phyloP scores from a whole-genome alignment of 2,329 filamentous ascomycete species.

The Trichoderma sp. region DNA sequence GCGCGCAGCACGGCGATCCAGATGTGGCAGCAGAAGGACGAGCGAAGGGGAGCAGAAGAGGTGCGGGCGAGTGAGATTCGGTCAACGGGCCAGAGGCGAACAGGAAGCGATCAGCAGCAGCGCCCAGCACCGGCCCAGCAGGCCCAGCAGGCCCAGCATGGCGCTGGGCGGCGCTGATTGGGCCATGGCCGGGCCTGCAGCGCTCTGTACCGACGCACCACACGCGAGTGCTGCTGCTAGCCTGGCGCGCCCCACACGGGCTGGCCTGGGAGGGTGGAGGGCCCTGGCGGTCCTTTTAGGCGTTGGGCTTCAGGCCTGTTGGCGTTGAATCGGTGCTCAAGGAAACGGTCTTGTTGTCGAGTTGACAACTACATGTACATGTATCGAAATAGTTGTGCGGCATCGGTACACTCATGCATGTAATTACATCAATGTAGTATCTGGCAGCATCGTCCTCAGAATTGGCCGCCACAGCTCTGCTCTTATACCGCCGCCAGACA shows the following conservation, averaged over 20 bases:
- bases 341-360: neutral
- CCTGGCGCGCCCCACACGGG: neutral
- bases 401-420: too few relatives aligned
- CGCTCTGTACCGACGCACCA: neutral
- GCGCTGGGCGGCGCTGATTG: conserved; percentile 22
- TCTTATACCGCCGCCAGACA: neutral
- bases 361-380: neutral
- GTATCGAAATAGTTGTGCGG: neutral
- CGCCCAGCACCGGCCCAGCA: neutral
- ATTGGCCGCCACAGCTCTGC: neutral
- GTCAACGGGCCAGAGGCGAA: conserved; percentile 21
- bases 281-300: neutral
- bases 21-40: neutral
- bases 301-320: neutral
- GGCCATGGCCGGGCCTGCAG: neutral
- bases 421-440: neutral
- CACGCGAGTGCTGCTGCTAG: neutral
- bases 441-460: neutral
- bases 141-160: conserved; percentile 16
- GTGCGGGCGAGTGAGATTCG: conserved; percentile 16
- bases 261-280: neutral
- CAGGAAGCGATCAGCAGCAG: conserved; percentile 21
- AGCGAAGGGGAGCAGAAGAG: neutral
- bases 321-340: neutral
- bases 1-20: conserved; percentile 8